Evolutionary conservation across 2,329 filamentous ascomycete genomes (phyloP), one percentile per base, ranked within the genome.

Genomic region (Aspergillus udagawae): DNA sequence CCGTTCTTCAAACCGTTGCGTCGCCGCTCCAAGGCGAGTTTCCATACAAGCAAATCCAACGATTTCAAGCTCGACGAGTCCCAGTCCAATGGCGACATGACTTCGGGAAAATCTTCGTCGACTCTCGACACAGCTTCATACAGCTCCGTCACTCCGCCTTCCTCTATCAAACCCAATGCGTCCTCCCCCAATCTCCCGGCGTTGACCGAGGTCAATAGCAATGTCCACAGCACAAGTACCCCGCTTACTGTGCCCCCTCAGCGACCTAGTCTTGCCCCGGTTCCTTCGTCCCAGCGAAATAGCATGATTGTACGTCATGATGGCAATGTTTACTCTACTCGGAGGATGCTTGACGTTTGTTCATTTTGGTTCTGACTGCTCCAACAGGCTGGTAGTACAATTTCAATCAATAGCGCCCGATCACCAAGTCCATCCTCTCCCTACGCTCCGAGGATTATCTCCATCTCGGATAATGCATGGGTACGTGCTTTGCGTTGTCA

Each of bases 381-480:
- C 44, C n/a, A 53, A 54, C 55, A 79, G 77, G 70, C 71, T 41
- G 68, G 69, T 54, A 73, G 67, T 54, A 60, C 65, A 4, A 67
- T 67, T 5, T 71, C 71, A 1, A 63, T 70, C 49, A 75, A 72
- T 66, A 67, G 69, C 47, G 62, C 62, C 52, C 83, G 82, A 68
- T 80, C 76, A 55, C 82, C 78, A 61, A 76, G 83, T 60, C 84
- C 88, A 7, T 83, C 86, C 20, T 96, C 92, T 54, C 86, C 88
- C 47, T 93, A 90, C 75, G 89, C 91, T 29, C 92, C 93, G 25
- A 85, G 86, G 65, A 84, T 97, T 42, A 78, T 87, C 47, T 96
- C 92, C 35, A 80, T 96, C 42, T 80, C 85, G 9, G 91, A 96
- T 63, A 90, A 89, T 64, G 87, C 90, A 57, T 96, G 91, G 89